Conservation (phyloP, 495 filamentous ascomycete genomes). For the Daldinia loculata region DNA sequence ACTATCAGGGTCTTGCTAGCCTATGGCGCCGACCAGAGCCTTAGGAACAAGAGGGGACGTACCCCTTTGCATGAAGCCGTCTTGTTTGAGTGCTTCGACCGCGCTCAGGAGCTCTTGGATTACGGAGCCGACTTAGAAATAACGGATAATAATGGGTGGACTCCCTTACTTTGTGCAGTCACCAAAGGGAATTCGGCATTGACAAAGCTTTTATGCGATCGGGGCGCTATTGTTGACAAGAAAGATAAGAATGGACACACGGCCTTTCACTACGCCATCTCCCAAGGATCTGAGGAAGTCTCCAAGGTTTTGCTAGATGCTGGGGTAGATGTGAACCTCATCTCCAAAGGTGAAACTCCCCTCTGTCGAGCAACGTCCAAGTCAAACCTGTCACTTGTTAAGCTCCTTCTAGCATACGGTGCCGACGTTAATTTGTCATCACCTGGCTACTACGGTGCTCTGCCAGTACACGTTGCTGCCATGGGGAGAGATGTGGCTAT, state of each 20-base stretch:
- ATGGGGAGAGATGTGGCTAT: slow-evolving; percentile 40
- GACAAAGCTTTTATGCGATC: slow-evolving; percentile 39
- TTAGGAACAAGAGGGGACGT: slow-evolving; percentile 36
- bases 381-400: slow-evolving; percentile 26
- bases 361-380: slow-evolving; percentile 34
- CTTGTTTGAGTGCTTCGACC: slow-evolving; percentile 20
- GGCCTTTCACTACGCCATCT: slow-evolving; percentile 43
- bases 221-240: slow-evolving; percentile 40
- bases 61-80: slow-evolving; percentile 42
- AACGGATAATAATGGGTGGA: slow-evolving; percentile 30
- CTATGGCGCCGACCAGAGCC: slow-evolving; percentile 37
- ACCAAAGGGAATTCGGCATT: slow-evolving; percentile 34
- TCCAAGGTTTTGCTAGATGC: slow-evolving; percentile 36
- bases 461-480: slow-evolving; percentile 31
- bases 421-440: slow-evolving; percentile 22
- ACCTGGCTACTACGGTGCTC: slow-evolving; percentile 23
- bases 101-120: slow-evolving; percentile 38
- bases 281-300: slow-evolving; percentile 36
- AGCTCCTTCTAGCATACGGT: slow-evolving; percentile 18
- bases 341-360: slow-evolving; percentile 34
- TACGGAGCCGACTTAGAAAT: slow-evolving; percentile 43
- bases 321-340: slow-evolving; percentile 39
- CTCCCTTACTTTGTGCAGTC: slow-evolving; percentile 40
- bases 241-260: slow-evolving; percentile 36
- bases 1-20: slow-evolving; percentile 39